Evolutionary conservation across 2,329 filamentous ascomycete species (phyloP), one percentile per base, ranked within the genome.

Genomic region (Trichoderma lentiforme): DNA sequence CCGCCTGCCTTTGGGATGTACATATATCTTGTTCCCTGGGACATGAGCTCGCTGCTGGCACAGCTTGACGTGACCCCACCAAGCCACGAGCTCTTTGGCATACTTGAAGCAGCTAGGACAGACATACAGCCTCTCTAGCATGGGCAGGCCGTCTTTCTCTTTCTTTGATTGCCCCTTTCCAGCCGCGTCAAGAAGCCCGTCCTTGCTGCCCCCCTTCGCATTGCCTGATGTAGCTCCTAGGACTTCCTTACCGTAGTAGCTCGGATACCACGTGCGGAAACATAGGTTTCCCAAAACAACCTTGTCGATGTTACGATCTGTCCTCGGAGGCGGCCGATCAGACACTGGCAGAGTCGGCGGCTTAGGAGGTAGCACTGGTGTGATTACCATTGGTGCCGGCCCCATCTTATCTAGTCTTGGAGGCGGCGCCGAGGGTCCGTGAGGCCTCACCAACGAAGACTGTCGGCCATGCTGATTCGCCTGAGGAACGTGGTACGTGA

Each of bases 81-180:
- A 91, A 1, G 86, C 82, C 24, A 87, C 83, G 14, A 90, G 80
- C 77, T 90, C 89, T 74, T 86, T 88, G 43, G 92, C 92, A 81
- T 99, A 99, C 79, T 95, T 95, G 86, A 98, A 98, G 84, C 96
- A 99, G 85, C 90, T 92, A 39, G 93, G 92, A 79, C 96, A 99
- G 39, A 98, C 92, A 77, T 95, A 97, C 8, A 98, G 84, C 71
- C 90, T 84, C 74, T 91, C 89, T 18, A 93, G 86, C 76, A 89
- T 83, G 1, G 83, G 83, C 15, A 78, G 71, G 51, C 78, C 70
- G 72, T 83, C 80, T 18, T 80, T 80, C 21, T 81, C 80, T 71
- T 76, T 80, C 66, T 80, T 80, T 6, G 79, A 79, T 39, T 74
- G 75, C 11, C 73, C 75, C 72, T 79, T 80, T 30, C 75, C 76